Evolutionary conservation across 2,329 filamentous ascomycete species (phyloP).

Genomic region (Apiospora hydei): DNA sequence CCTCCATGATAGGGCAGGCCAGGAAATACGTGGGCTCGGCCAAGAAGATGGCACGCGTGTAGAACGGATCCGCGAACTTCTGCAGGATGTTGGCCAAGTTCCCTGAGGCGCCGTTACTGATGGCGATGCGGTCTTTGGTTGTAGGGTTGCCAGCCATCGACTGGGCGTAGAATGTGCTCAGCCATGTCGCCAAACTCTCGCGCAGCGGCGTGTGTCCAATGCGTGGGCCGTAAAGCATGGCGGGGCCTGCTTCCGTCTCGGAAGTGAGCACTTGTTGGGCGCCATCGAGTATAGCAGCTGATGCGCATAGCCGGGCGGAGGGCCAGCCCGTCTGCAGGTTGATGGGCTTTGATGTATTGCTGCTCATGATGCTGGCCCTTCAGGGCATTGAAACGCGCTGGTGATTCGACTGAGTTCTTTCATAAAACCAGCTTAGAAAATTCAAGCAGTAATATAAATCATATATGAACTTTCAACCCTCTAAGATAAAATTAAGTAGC

Average conservation of each 20-base stretch:
- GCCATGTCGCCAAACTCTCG: constrained; percentile 64
- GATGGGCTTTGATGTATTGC: constrained; percentile 29
- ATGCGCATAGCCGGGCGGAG: constrained; percentile 58
- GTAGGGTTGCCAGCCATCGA: constrained; percentile 46
- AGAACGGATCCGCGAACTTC: constrained; percentile 69
- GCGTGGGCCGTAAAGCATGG: constrained; percentile 69
- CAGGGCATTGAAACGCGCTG: not conserved
- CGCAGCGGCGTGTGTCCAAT: constrained; percentile 62
- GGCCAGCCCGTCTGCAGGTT: constrained; percentile 43
- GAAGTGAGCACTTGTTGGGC: constrained; percentile 58
- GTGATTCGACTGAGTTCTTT: not conserved
- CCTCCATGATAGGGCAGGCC: constrained; percentile 70
- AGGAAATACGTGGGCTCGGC: constrained; percentile 72
- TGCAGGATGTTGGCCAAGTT: constrained; percentile 69
- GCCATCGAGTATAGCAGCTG: constrained; percentile 57
- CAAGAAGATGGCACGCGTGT: constrained; percentile 70
- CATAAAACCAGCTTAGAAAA: fast-evolving
- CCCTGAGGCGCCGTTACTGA: constrained; percentile 72
- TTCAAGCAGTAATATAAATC: not conserved
- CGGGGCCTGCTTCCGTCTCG: constrained; percentile 54
- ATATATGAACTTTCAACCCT: not conserved
- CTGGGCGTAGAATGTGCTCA: constrained; percentile 61
- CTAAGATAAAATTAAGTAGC: not conserved
- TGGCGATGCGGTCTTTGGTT: constrained; percentile 60
- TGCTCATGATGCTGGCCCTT: not conserved